phyloP scores from a whole-genome alignment of 176 grass and related monocot genomes.

The Tuctoria greenei region DNA sequence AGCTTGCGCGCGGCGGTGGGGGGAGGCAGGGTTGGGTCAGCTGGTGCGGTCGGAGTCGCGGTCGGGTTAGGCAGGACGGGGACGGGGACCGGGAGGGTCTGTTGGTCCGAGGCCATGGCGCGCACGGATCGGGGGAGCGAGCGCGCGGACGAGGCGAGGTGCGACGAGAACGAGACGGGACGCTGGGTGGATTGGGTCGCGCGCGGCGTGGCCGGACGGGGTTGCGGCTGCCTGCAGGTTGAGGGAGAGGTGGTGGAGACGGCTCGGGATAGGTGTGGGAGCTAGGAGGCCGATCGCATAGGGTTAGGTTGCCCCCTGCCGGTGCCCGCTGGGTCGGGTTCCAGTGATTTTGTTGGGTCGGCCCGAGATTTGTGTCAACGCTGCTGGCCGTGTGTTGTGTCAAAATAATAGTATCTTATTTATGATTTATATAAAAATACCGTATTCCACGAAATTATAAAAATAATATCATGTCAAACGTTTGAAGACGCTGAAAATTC shows the following conservation, averaged over 20 bases:
- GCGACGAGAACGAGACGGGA: conserved; percentile 29
- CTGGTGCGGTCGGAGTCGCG: conserved; percentile 44
- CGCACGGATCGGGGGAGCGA: conserved; percentile 36
- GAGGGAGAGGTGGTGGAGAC: conserved; percentile 28
- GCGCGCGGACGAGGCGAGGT: neutral
- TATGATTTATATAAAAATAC: no score
- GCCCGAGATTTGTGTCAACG: conserved; percentile 22
- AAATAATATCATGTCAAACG: no score
- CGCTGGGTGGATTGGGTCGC: conserved; percentile 40
- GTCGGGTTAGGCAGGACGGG: conserved; percentile 43
- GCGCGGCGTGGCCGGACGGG: conserved; percentile 22
- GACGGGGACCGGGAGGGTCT: conserved; percentile 31
- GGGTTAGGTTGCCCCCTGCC: no score
- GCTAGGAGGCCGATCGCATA: neutral
- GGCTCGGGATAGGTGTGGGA: neutral
- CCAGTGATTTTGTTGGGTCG: conserved; percentile 29
- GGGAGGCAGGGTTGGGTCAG: conserved; percentile 27
- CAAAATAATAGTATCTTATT: no score
- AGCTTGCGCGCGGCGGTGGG: conserved; percentile 72
- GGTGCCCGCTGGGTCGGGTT: neutral
- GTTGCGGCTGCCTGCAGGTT: neutral
- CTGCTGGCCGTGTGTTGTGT: no score
- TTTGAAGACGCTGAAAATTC: no score
- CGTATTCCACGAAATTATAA: no score
- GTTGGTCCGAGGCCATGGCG: conserved; percentile 67